These are phyloP conservation scores for Hanseniaspora pseudoguilliermondii DNA, from an alignment of 805 yeast species.

Conservation along the genomic window DNA sequence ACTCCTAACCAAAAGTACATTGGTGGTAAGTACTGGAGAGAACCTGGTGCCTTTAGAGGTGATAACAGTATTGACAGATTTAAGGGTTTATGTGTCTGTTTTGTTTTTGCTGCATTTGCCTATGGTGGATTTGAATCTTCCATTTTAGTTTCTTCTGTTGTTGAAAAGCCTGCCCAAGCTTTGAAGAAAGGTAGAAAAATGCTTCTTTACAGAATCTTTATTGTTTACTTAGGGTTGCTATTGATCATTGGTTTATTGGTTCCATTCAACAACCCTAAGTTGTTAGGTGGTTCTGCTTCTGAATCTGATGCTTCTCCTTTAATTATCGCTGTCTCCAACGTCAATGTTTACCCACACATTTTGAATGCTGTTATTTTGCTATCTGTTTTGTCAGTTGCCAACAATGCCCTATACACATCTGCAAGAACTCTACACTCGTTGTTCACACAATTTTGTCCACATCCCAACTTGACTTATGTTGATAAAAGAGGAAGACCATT, in stretches of 20 bases:
- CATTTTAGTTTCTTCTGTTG: constrained; percentile 38
- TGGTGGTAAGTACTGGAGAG: constrained; percentile 38
- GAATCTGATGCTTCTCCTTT: constrained; percentile 39
- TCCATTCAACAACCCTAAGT: constrained; percentile 34
- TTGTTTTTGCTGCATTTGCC: constrained; percentile 50
- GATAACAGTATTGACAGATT: constrained; percentile 32
- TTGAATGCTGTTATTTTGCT: constrained; percentile 38
- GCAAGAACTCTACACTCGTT: constrained; percentile 51
- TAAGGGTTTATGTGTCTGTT: constrained; percentile 41
- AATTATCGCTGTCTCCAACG: constrained; percentile 29
- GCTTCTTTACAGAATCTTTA: constrained; percentile 41
- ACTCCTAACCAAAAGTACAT: constrained; percentile 38
- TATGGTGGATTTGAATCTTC: constrained; percentile 51
- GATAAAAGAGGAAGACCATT: constrained; percentile 51
- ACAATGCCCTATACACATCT: constrained; percentile 59
- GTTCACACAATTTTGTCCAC: constrained; percentile 43
- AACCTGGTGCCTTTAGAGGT: constrained; percentile 41
- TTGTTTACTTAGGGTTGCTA: constrained; percentile 41
- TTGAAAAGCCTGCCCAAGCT: constrained; percentile 34
- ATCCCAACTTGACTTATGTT: constrained; percentile 36
- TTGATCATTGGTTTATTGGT: constrained; percentile 48
- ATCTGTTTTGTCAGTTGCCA: constrained; percentile 46
- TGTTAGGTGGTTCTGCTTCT: constrained; percentile 29
- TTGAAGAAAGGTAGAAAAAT: constrained; percentile 42
- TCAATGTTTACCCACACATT: constrained; percentile 36